These are phyloP conservation scores for Phenoliferia sp. DNA, from an alignment of 1,284 basidiomycete species.

Conservation along the genomic window DNA sequence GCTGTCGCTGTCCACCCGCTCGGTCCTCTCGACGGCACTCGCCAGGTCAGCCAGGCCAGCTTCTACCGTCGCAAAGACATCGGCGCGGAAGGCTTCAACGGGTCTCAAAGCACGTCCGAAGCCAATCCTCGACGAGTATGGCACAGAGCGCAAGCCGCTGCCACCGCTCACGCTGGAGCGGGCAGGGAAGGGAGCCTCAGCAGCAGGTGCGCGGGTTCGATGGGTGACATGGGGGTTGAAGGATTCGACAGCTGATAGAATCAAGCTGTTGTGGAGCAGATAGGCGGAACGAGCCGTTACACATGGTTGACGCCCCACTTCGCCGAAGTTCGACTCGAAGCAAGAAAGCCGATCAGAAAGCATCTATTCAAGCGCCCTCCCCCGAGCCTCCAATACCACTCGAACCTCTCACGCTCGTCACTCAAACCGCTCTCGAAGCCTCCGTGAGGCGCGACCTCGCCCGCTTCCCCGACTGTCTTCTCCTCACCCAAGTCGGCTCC, in stretches of 20 bases:
- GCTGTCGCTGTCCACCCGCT: not conserved
- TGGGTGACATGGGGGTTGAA: no score
- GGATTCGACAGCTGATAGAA: no score
- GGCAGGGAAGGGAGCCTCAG: not conserved
- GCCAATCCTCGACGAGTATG: conserved; percentile 16
- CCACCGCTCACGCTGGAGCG: not conserved
- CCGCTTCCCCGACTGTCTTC: conserved; percentile 77
- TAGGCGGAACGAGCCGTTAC: no score
- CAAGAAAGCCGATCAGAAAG: no score
- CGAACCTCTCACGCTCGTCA: not conserved
- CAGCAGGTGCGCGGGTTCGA: not conserved
- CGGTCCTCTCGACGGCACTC: not conserved
- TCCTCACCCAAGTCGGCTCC: conserved; percentile 84
- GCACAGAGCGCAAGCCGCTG: conserved; percentile 14
- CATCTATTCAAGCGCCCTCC: not conserved
- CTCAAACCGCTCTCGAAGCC: conserved; percentile 51
- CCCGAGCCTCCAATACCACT: not conserved
- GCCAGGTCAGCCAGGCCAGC: not conserved
- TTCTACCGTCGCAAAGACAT: not conserved
- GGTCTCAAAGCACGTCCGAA: not conserved
- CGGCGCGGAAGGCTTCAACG: not conserved
- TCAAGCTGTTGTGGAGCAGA: no score
- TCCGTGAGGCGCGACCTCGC: conserved; percentile 66
- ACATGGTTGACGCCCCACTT: no score
- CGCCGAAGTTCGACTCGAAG: no score